Evolutionary conservation across 164 flowering plant genomes (phyloP).

Genomic region (Tinospora cordifolia): DNA sequence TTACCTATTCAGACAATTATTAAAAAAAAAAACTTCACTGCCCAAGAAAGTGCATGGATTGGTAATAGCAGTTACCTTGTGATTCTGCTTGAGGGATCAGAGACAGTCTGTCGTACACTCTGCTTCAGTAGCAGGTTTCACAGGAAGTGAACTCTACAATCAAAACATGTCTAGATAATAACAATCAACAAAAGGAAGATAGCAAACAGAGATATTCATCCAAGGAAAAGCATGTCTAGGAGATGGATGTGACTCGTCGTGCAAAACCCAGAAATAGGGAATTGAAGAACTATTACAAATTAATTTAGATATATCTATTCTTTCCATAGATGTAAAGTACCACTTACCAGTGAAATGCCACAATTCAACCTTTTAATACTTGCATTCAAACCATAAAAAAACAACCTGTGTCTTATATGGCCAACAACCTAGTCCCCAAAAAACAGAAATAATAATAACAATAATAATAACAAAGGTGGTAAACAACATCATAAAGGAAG

Average conservation of each 20-base stretch:
- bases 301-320: not conserved
- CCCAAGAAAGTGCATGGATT: not conserved
- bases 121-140: slow-evolving; percentile 82
- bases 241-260: no score
- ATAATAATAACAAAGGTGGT: no score
- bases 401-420: not conserved
- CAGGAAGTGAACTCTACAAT: slow-evolving; percentile 64
- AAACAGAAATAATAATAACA: no score
- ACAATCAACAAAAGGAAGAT: not conserved
- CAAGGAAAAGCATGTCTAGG: no score
- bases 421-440: no score
- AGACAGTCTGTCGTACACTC: slow-evolving; percentile 92
- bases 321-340: not conserved
- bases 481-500: no score
- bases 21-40: not conserved
- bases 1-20: not conserved
- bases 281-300: not conserved
- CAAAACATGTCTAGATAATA: slow-evolving; percentile 1
- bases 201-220: no score
- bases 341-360: not conserved
- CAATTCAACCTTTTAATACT: not conserved
- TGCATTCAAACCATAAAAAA: not conserved
- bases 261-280: no score
- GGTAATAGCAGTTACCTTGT: slow-evolving; percentile 50
- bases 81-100: slow-evolving; percentile 74